Base-by-base conservation (phyloP, 768 basidiomycete genomes). In the Galerina sulciceps region DNA sequence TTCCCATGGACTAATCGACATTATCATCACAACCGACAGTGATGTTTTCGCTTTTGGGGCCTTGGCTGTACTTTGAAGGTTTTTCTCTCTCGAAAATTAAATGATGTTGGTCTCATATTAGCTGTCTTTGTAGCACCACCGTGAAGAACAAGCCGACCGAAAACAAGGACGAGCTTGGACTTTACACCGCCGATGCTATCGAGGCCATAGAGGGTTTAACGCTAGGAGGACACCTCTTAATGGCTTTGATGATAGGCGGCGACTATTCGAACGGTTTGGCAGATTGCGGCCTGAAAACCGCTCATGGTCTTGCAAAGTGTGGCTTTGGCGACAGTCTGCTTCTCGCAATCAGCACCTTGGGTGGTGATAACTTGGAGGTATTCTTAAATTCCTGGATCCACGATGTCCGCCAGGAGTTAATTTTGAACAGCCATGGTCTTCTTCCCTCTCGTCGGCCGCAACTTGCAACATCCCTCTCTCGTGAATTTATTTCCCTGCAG, bases 21-120 rank as follows among this genome's bases (percentile, higher is more conserved):
- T 80, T 1, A 79, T 91, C 6, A 69, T 90, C 35, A 85, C 88
- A 0, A 87, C 87, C 60, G 89, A 91, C 60, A 87, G 88, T 0
- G 89, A 91, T 62, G 85, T 81, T 20, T 81, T 91, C 63, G 69
- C 89, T 1, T 91, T 91, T 61, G 88, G 89, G 41, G 89, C 85
- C 0, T 77, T 69, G 5, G 75, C 79, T 58, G 77, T 91, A 20
- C 74, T 90, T 51, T 75, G 87, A 69, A 36, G 87, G 62, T 62
- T 31, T 31, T 4, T 31, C 2, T 31, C 8, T 8, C 26, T 31
- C 26, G 26, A 31, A 8, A 31, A 31, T n/a, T n/a, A n/a, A n/a
- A n/a, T 31, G 26, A 2, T 31, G 26, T 31, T 31, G 1, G 8
- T 31, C 26, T 26, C 8, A 31, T 1, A 0, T 31, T 31, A 31